Conservation (phyloP, 305 asterid genomes). For the Fraxinus nigra region DNA sequence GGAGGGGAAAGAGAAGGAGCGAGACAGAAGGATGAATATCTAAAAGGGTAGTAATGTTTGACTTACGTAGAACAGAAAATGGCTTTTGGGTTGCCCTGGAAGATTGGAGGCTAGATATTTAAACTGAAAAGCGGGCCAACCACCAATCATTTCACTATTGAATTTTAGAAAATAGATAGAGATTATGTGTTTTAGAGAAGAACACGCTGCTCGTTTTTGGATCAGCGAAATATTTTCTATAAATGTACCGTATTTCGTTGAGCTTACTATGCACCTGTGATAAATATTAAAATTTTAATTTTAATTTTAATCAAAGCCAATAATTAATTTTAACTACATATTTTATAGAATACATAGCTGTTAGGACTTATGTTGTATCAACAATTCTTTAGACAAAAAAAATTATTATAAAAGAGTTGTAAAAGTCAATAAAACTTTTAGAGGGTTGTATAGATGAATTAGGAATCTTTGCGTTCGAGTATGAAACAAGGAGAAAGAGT, state of each 20-base stretch:
- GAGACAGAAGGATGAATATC: not conserved
- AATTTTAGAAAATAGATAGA: constrained; percentile 3
- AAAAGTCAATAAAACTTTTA: no score
- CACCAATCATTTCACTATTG: not conserved
- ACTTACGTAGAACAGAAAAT: constrained; percentile 1
- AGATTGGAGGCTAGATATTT: constrained; percentile 31
- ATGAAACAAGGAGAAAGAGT: no score
- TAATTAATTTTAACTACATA: no score
- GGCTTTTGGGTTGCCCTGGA: constrained; percentile 26
- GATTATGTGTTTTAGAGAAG: constrained; percentile 44
- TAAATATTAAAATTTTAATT: no score
- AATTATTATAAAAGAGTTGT: no score
- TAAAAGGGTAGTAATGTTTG: constrained; percentile 14
- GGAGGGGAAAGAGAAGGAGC: not conserved
- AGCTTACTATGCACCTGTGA: not conserved
- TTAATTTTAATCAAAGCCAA: no score
- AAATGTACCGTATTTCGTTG: not conserved
- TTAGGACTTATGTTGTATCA: no score
- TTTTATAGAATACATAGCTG: no score
- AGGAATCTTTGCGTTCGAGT: no score
- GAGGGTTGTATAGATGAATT: no score
- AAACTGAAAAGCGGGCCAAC: not conserved
- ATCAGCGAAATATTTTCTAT: constrained; percentile 26
- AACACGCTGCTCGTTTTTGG: constrained; percentile 54
- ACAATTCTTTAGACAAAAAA: no score